Evolutionary conservation across 176 grass and related monocot genomes (phyloP).

Genomic region (Raddia guianensis): DNA sequence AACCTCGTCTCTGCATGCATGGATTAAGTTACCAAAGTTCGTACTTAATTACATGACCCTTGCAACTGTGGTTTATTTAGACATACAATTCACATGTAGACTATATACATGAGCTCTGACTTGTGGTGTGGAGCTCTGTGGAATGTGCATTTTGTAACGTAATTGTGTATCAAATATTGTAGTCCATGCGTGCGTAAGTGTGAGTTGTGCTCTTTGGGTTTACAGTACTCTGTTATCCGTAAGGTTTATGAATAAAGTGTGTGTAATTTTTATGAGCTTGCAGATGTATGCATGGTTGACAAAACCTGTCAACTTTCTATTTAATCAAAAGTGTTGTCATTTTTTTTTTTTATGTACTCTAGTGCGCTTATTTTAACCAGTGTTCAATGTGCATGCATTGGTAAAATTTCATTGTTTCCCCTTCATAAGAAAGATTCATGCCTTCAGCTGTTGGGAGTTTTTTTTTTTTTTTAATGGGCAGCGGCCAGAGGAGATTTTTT

Average conservation of each 20-base stretch:
- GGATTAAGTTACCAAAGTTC: not conserved
- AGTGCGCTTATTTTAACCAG: not conserved
- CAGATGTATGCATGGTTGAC: not conserved
- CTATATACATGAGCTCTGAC: slow-evolving; percentile 27
- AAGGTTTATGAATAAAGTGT: slow-evolving; percentile 28
- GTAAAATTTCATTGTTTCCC: not conserved
- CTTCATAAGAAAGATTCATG: not conserved
- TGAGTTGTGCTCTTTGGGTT: slow-evolving; percentile 19
- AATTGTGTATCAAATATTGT: slow-evolving; percentile 36
- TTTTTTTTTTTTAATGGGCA: too few relatives aligned
- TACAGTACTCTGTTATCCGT: slow-evolving; percentile 13
- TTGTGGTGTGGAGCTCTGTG: not conserved
- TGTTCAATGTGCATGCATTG: not conserved
- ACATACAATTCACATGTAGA: not conserved
- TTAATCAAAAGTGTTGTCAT: not conserved
- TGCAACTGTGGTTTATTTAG: not conserved
- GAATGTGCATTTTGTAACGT: not conserved
- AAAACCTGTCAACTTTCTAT: not conserved
- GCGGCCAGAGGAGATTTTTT: not conserved
- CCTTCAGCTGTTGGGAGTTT: too few relatives aligned
- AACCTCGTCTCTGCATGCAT: slow-evolving; percentile 22
- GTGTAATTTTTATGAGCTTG: not conserved
- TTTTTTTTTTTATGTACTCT: not conserved
- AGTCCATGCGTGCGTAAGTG: not conserved
- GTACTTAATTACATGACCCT: not conserved